phyloP scores from a whole-genome alignment of 2,329 filamentous ascomycete species.

The Colletotrichum melonis region DNA sequence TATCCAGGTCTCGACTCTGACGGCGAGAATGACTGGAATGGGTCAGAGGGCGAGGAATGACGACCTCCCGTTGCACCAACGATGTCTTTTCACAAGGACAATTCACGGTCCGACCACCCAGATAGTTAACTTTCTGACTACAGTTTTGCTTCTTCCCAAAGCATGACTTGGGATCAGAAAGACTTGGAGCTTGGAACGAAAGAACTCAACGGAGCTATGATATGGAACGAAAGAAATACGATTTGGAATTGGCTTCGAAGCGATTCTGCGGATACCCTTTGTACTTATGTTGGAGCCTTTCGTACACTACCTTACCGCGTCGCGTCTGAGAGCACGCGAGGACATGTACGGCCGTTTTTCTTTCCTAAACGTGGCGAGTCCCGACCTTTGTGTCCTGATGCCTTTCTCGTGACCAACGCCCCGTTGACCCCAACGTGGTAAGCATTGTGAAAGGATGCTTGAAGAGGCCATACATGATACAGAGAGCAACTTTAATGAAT shows the following conservation, averaged over 20 bases:
- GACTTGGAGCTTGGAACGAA: neutral
- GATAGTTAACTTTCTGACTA: neutral
- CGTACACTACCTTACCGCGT: neutral
- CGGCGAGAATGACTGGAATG: slow-evolving; percentile 2
- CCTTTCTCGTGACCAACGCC: neutral
- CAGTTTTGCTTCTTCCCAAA: neutral
- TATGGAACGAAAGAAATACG: neutral
- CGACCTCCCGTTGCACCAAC: too few species aligned
- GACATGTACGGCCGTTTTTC: neutral
- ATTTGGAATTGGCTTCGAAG: neutral
- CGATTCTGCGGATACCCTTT: neutral
- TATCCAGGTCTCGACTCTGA: slow-evolving; percentile 24
- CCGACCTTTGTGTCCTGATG: neutral
- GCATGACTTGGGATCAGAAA: too few species aligned
- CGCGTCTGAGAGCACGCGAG: neutral
- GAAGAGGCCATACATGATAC: neutral
- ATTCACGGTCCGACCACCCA: neutral
- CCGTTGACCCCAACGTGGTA: neutral
- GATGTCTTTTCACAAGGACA: neutral
- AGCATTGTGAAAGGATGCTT: neutral
- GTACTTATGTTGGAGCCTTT: neutral
- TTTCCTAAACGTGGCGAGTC: neutral
- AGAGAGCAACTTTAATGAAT: neutral
- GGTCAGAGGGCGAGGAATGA: neutral
- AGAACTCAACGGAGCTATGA: neutral